A percentile compares a stretch with the other conserved stretches of the same genome.
These are phyloP conservation scores for Glycine soja DNA, from an alignment of 306 rosid genomes.

Conservation along the genomic window DNA sequence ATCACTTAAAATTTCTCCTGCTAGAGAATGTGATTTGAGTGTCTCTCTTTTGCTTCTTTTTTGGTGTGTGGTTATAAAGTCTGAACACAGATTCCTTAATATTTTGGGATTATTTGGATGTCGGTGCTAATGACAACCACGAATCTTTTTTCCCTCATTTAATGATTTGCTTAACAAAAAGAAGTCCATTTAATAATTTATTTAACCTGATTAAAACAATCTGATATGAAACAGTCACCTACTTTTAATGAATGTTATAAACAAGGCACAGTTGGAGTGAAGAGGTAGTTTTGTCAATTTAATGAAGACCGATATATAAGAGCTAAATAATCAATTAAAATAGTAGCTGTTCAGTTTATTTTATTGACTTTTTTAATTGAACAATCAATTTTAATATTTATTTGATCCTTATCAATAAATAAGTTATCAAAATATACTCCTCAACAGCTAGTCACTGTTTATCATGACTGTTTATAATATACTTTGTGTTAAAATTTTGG, in stretches of 20 bases:
- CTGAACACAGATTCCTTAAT: neutral
- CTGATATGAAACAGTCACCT: neutral
- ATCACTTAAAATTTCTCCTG: too few species aligned
- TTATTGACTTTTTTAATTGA: neutral
- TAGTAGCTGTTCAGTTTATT: slow-evolving; percentile 16
- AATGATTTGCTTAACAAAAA: neutral
- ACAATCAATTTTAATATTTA: neutral
- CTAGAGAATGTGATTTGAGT: too few species aligned
- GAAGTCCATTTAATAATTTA: neutral
- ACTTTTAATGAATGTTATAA: slow-evolving; percentile 23
- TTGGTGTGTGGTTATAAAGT: neutral
- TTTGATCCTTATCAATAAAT: neutral
- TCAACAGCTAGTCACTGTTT: neutral
- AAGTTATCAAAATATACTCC: slow-evolving; percentile 26
- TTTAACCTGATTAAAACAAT: neutral
- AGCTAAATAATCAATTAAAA: slow-evolving; percentile 5
- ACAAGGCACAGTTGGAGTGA: neutral
- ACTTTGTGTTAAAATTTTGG: neutral
- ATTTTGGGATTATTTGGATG: slow-evolving; percentile 25
- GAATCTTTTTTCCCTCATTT: neutral
- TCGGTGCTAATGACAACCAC: slow-evolving; percentile 29
- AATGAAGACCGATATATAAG: neutral
- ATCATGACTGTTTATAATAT: neutral
- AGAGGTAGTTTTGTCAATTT: slow-evolving; percentile 1
- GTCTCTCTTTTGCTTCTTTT: neutral